These are phyloP conservation scores for Didymella pomorum DNA, from an alignment of 2,329 filamentous ascomycete genomes.

Conservation along the genomic window DNA sequence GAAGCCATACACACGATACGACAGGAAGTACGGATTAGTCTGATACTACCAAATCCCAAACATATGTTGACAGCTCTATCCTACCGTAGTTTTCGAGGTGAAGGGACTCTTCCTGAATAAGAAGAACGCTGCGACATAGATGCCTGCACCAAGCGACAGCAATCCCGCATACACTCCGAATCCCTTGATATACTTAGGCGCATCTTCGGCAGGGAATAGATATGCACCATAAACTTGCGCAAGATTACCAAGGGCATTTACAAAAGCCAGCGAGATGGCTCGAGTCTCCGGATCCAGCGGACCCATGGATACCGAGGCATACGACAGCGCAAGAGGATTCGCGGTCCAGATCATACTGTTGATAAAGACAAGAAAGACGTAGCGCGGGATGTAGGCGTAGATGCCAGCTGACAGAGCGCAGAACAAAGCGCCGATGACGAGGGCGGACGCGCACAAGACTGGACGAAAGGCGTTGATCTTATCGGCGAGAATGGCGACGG, in stretches of 20 bases:
- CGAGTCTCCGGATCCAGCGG: conserved; percentile 33
- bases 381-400: conserved; percentile 36
- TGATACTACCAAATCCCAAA: not conserved
- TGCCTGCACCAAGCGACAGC: conserved; percentile 29
- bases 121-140: conserved; percentile 32
- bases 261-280: conserved; percentile 33
- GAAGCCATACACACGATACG: not conserved
- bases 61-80: not conserved
- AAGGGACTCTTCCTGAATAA: conserved; percentile 33
- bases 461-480: conserved; percentile 26
- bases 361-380: conserved; percentile 39
- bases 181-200: conserved; percentile 32
- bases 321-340: conserved; percentile 35
- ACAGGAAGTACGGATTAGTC: not conserved
- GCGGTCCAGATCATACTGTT: conserved; percentile 38
- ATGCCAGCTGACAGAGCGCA: conserved; percentile 35
- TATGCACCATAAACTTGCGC: conserved; percentile 36
- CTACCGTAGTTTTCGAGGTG: conserved; percentile 12
- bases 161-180: conserved; percentile 36
- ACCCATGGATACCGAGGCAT: conserved; percentile 31
- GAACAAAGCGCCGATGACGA: conserved; percentile 30
- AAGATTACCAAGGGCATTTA: conserved; percentile 36
- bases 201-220: conserved; percentile 32
- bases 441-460: conserved; percentile 24
- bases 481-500: conserved; percentile 35